Evolutionary conservation across 208 protist genomes (phyloP), one percentile per base, ranked within the genome.

Genomic region (Leishmania major): DNA sequence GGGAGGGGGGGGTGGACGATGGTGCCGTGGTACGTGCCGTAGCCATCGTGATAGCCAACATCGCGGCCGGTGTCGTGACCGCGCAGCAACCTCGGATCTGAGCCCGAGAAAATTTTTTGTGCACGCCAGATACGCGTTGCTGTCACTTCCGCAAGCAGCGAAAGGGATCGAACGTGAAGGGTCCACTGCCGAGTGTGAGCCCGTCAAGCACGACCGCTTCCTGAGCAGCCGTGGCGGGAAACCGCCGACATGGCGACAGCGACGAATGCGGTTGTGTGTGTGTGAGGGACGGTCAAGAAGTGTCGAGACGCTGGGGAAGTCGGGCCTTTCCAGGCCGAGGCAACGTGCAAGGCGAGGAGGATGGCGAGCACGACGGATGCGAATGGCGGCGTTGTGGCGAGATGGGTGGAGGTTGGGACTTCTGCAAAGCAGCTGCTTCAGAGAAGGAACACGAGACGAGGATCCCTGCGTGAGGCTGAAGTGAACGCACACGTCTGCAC

Each of bases 121-220:
- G 40, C 83, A 77, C 51, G 78, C 84, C 15, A 90, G 90, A 79
- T 90, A 93, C 31, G 43, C n/a, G 81, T 94, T 91, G 78, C 91
- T 80, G 88, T 93, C 85, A 76, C 91, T 75, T 55, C 86, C 82
- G 75, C 82, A 93, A 83, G 10, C 90, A 94, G 49, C 90, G 77
- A 66, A 93, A 94, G 19, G 90, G 89, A 79, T 93, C 85, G 49
- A 91, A 88, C 62, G 89, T 91, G 74, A 74, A 74, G 0, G 59
- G n/a, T 0, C 2, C 28, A 64, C 59, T 5, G 59, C 28, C 59
- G 59, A 64, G 59, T 15, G 59, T 35, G 28, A 28, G 3, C 8
- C 10, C n/a, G 10, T 35, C 11, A 64, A 6, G 28, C 6, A 31
- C 22, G 28, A 64, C 59, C 59, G 25, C 28, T 35, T 31, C 10